Evolutionary conservation across 352 stramenopile species (phyloP).

Genomic region (Globisporangium perplexum): DNA sequence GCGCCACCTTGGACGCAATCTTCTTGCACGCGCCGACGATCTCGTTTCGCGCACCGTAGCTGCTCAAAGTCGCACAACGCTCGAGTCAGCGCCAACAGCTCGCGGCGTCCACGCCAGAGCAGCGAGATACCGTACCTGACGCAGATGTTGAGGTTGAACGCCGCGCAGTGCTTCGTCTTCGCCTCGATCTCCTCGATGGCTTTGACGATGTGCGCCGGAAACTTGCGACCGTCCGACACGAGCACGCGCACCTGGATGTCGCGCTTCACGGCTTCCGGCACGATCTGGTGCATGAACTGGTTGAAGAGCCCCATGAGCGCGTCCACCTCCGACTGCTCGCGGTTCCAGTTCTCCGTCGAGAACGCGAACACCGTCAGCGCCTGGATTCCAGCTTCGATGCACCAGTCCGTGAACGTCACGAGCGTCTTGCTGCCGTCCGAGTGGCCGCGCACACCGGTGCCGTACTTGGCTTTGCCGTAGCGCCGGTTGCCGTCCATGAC

Average conservation of each 20-base stretch:
- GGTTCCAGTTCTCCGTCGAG: conserved; percentile 95
- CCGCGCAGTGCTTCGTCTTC: conserved; percentile 81
- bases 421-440: conserved; percentile 94
- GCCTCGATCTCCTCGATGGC: conserved; percentile 81
- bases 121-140: conserved; percentile 40
- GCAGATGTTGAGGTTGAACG: conserved; percentile 81
- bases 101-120: not conserved
- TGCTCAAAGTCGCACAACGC: conserved; percentile 25
- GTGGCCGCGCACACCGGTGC: conserved; percentile 82
- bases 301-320: conserved; percentile 93
- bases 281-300: conserved; percentile 92
- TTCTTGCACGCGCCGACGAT: conserved; percentile 89
- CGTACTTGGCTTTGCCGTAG: conserved; percentile 87
- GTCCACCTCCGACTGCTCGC: conserved; percentile 84
- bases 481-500: conserved; percentile 97
- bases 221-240: conserved; percentile 74
- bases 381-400: conserved; percentile 86
- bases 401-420: conserved; percentile 96
- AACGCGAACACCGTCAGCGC: conserved; percentile 95
- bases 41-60: conserved; percentile 95
- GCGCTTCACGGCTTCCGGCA: conserved; percentile 87
- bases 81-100: conserved; percentile 1
- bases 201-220: conserved; percentile 58
- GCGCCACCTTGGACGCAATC: conserved; percentile 83
- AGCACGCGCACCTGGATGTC: conserved; percentile 89